A percentile compares a stretch with the other conserved stretches of the same genome.
Conservation (phyloP, 2,329 filamentous ascomycete genomes). For the Aspergillus pseudoviridinutans region DNA sequence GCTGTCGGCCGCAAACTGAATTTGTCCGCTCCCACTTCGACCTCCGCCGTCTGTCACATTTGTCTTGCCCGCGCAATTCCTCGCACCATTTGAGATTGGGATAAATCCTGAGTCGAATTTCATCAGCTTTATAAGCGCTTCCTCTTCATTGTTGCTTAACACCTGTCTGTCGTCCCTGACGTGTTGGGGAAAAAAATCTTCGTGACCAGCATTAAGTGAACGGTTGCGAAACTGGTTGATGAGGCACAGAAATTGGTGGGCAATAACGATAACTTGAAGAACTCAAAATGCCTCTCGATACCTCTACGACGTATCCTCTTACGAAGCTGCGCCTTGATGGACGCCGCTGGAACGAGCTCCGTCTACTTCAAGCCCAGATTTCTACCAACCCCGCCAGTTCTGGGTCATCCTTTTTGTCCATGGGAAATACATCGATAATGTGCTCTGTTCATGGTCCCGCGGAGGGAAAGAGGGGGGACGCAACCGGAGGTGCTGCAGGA, state of each 20-base stretch:
- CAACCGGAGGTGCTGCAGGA: slow-evolving; percentile 42
- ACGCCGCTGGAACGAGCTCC: slow-evolving; percentile 94
- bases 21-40: slow-evolving; percentile 2
- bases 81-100: background rate
- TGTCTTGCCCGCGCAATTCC: background rate
- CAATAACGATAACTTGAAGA: background rate
- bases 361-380: slow-evolving; percentile 81
- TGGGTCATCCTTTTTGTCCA: slow-evolving; percentile 88
- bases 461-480: slow-evolving; percentile 57
- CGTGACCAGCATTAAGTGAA: background rate
- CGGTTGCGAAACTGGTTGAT: background rate
- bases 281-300: slow-evolving; percentile 81
- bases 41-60: background rate
- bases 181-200: background rate
- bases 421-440: slow-evolving; percentile 96
- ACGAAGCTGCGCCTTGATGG: slow-evolving; percentile 79
- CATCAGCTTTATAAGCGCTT: background rate
- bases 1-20: slow-evolving; percentile 12
- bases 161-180: background rate
- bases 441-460: slow-evolving; percentile 84
- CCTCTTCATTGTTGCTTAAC: background rate
- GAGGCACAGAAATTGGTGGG: background rate
- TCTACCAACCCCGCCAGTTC: slow-evolving; percentile 89
- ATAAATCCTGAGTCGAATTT: background rate
- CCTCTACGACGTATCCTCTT: slow-evolving; percentile 82